Base-by-base conservation (phyloP, 306 rosid genomes). In the Dalbergia cultrata region DNA sequence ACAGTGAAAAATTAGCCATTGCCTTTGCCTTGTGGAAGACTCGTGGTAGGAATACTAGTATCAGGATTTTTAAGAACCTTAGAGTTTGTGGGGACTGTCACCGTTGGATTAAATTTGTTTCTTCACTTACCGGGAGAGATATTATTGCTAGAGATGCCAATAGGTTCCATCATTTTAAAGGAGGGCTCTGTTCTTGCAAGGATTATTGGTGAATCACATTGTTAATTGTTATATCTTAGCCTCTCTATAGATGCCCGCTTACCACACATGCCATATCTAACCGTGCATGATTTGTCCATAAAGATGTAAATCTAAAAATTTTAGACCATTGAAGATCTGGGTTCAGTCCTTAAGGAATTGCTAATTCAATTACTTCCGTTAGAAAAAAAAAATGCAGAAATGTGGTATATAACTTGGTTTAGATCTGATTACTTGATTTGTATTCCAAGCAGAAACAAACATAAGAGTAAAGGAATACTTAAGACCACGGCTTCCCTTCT, bases 21-120 rank as follows among this genome's bases (percentile, higher is more conserved):
- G 84, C 92, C 58, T 90, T 85, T 82, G 89, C 89, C 73, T 78
- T 87, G 56, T 87, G 88, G 90, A 87, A 74, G 92, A 87, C 89
- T 56, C 70, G 81, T 70, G 82, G 89, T 64, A 85, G 78, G 80
- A 81, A 54, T 56, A 81, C 84, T 9, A 56, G 63, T 47, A 86
- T 90, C 67, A 83, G 85, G 78, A 86, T 90, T 77, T 90, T 87
- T 50, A 90, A 90, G 90, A 92, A 92, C 86, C 92, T 92, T 53
- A 83, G 88, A 86, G 86, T 90, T 78, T 90, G 93, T 81, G 92
- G 93, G 39, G 93, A 90, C 80, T 89, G 90, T 79, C 90, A 89
- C 73, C 79, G 76, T 67, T 87, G 92, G 90, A 85, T 85, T 63
- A 87, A 90, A 81, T 72, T 89, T 37, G 91, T 90, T 74, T 82